Evolutionary conservation across 1,139 yeast genomes (phyloP).

Genomic region (Keqinozyma sinolaborantium): DNA sequence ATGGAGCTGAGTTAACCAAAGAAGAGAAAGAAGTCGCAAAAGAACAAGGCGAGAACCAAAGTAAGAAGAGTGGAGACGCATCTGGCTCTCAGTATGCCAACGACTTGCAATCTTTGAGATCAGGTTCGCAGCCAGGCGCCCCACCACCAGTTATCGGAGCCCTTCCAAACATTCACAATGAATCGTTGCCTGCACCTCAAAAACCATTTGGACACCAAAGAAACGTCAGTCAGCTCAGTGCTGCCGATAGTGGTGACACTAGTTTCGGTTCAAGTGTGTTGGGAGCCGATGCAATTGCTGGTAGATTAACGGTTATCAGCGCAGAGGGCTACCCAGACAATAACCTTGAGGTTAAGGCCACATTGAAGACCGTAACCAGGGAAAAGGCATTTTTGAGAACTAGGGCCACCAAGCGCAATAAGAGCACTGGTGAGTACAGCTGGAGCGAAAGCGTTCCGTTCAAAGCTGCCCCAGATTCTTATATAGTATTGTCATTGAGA

Average conservation of each 20-base stretch:
- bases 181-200: conserved; percentile 41
- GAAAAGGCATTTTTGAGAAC: conserved; percentile 65
- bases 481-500: conserved; percentile 54
- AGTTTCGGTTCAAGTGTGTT: conserved; percentile 38
- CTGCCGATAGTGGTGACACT: conserved; percentile 33
- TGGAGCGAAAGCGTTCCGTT: conserved; percentile 71
- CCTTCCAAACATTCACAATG: conserved; percentile 33
- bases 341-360: conserved; percentile 47
- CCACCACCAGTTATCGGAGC: conserved; percentile 15
- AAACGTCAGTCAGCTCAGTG: conserved; percentile 22
- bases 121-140: conserved; percentile 12
- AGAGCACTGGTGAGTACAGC: conserved; percentile 39
- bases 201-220: conserved; percentile 25
- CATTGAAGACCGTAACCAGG: conserved; percentile 48
- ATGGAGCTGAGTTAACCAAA: conserved; percentile 1
- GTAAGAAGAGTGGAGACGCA: conserved; percentile 2
- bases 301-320: conserved; percentile 49
- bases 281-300: conserved; percentile 44
- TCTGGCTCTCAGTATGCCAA: conserved; percentile 13
- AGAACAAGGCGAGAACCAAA: conserved; percentile 3
- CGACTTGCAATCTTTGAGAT: conserved; percentile 23
- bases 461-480: conserved; percentile 60
- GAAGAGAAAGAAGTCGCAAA: conserved; percentile 3
- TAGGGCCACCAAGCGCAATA: conserved; percentile 51
- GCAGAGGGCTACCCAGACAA: conserved; percentile 31